Conservation (phyloP, 140 eudicot species). For the Erigeron philadelphicus region DNA sequence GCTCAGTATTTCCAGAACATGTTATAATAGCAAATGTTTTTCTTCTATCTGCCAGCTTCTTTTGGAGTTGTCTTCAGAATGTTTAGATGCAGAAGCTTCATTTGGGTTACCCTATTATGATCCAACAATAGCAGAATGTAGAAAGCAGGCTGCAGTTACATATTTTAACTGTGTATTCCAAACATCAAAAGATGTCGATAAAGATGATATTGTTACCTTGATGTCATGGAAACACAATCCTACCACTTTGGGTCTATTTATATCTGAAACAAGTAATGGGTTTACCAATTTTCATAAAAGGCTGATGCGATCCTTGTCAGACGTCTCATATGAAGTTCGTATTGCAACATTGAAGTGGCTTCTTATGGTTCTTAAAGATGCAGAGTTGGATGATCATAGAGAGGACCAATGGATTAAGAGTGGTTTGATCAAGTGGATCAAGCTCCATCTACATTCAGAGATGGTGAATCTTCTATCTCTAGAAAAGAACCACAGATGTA, state of each 20-base stretch:
- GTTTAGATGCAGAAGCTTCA: conserved; percentile 48
- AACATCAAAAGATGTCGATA: conserved; percentile 44
- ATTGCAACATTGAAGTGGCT: conserved; percentile 87
- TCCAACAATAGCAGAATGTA: conserved; percentile 71
- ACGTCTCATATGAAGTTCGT: conserved; percentile 88
- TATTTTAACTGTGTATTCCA: conserved; percentile 62
- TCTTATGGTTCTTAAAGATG: conserved; percentile 50
- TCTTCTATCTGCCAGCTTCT: conserved; percentile 49
- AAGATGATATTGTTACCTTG: conserved; percentile 35
- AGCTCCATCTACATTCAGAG: conserved; percentile 51
- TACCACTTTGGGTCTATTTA: conserved; percentile 23
- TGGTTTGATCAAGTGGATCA: conserved; percentile 38
- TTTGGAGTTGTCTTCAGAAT: conserved; percentile 56
- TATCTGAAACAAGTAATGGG: conserved; percentile 30
- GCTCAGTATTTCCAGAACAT: conserved; percentile 71
- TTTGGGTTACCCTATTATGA: conserved; percentile 51
- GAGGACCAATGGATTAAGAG: conserved; percentile 28
- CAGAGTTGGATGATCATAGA: conserved; percentile 22
- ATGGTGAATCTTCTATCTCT: conserved; percentile 46
- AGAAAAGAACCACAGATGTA: conserved; percentile 76
- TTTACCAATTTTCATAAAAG: conserved; percentile 41
- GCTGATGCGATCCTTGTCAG: conserved; percentile 54
- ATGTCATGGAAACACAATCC: conserved; percentile 27
- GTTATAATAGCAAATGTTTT: conserved; percentile 41
- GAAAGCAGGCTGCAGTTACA: conserved; percentile 80